Percentiles rank a stretch among this genome's conserved stretches.
phyloP scores from a whole-genome alignment of 2,329 filamentous ascomycete species.

The Alternaria longipes region DNA sequence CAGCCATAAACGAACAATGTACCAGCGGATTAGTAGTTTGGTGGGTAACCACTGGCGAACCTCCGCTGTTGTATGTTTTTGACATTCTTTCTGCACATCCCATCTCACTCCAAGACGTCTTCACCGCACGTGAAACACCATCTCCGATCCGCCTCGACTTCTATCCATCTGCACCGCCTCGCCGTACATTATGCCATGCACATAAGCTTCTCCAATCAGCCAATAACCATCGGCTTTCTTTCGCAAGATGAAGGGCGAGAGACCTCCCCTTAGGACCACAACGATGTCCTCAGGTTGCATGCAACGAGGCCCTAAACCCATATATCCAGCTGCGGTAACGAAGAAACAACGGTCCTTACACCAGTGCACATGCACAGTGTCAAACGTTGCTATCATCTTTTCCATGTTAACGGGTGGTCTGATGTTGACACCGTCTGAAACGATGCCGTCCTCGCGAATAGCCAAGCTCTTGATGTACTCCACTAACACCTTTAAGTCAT shows the following conservation, averaged over 20 bases:
- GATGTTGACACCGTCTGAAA: rapidly evolving
- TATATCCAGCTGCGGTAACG: rapidly evolving
- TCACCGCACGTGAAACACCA: neutral
- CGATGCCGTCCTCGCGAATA: rapidly evolving
- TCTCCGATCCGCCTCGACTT: neutral
- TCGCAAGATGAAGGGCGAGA: rapidly evolving
- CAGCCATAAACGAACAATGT: neutral
- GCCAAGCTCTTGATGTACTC: neutral
- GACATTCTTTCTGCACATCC: neutral
- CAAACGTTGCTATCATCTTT: neutral
- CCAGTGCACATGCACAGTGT: neutral
- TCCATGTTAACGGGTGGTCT: rapidly evolving
- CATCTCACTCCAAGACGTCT: neutral
- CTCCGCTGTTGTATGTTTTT: neutral
- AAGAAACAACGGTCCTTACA: neutral
- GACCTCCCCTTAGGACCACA: neutral
- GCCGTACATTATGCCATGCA: neutral
- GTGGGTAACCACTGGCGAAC: neutral
- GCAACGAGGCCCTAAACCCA: neutral
- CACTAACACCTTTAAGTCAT: rapidly evolving
- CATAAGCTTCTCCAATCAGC: rapidly evolving
- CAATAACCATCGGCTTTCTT: rapidly evolving
- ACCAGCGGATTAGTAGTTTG: neutral
- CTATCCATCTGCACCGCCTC: neutral
- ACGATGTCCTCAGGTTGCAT: neutral